Evolutionary conservation across 805 yeast species (phyloP).

Genomic region (Candida suzukii): DNA sequence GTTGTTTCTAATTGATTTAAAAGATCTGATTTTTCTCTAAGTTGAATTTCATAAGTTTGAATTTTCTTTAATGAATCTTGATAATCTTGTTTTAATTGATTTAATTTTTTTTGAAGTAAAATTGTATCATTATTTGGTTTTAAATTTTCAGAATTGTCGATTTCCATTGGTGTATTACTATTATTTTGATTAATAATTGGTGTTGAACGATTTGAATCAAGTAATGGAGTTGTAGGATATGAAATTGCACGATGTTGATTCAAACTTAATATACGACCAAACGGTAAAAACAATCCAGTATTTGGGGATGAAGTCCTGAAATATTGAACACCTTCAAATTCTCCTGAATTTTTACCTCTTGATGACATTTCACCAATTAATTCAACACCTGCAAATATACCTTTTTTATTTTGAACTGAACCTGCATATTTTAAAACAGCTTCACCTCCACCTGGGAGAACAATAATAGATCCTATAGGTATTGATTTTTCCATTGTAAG

Average conservation of each 20-base stretch:
- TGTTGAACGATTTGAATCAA: background rate
- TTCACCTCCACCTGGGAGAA: conserved; percentile 58
- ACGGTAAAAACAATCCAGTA: conserved; percentile 71
- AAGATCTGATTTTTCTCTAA: conserved; percentile 37
- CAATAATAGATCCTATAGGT: conserved; percentile 13
- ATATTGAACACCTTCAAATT: conserved; percentile 62
- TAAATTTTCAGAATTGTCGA: background rate
- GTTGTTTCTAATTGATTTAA: conserved; percentile 41
- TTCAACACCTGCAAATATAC: conserved; percentile 84
- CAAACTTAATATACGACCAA: conserved; percentile 29
- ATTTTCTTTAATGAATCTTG: conserved; percentile 2
- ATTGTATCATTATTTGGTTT: background rate
- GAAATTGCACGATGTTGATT: conserved; percentile 5
- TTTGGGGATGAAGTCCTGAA: conserved; percentile 57
- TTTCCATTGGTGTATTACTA: background rate
- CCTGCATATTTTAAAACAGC: conserved; percentile 73
- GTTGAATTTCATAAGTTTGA: conserved; percentile 18
- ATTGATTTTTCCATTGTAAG: background rate
- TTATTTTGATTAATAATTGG: background rate
- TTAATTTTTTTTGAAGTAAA: background rate
- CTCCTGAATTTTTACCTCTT: conserved; percentile 84
- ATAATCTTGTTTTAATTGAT: conserved; percentile 9
- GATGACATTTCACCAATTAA: conserved; percentile 54
- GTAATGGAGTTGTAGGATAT: background rate
- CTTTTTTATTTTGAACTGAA: conserved; percentile 60